These are phyloP conservation scores for Lepidium aucheri DNA, from an alignment of 345 rosid species.

Conservation along the genomic window DNA sequence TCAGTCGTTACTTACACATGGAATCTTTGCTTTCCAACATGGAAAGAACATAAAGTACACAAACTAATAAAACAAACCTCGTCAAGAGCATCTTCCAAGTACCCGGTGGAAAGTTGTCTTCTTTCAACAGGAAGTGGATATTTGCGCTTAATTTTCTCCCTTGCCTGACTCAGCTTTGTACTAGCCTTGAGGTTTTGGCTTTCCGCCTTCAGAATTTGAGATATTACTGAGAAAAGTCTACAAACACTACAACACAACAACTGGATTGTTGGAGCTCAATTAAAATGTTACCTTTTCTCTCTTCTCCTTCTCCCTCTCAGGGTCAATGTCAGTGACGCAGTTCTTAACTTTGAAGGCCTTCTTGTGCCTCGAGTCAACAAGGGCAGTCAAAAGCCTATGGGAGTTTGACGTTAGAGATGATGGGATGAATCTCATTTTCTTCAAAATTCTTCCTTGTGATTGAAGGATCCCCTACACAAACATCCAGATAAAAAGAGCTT, in stretches of 20 bases:
- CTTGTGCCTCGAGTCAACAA: slow-evolving; percentile 89
- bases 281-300: slow-evolving; percentile 70
- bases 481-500: slow-evolving; percentile 1
- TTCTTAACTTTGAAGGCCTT: slow-evolving; percentile 87
- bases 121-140: slow-evolving; percentile 62
- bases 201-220: slow-evolving; percentile 54
- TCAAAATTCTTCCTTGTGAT: slow-evolving; percentile 91
- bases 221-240: slow-evolving; percentile 1
- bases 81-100: slow-evolving; percentile 92
- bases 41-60: slow-evolving; percentile 2
- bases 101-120: slow-evolving; percentile 86
- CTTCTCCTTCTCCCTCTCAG: slow-evolving; percentile 97
- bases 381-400: slow-evolving; percentile 85
- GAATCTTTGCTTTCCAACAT: neutral
- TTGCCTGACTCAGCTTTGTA: slow-evolving; percentile 74
- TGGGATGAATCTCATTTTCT: slow-evolving; percentile 94
- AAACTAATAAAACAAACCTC: slow-evolving; percentile 49
- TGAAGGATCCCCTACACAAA: slow-evolving; percentile 86
- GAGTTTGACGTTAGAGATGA: slow-evolving; percentile 91
- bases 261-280: neutral
- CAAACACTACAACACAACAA: neutral
- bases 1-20: neutral
- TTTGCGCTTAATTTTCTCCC: slow-evolving; percentile 80
- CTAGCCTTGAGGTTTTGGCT: slow-evolving; percentile 89
- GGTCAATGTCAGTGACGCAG: slow-evolving; percentile 95